phyloP scores from a whole-genome alignment of 1,284 basidiomycete species.

The Ustilago esculenta region DNA sequence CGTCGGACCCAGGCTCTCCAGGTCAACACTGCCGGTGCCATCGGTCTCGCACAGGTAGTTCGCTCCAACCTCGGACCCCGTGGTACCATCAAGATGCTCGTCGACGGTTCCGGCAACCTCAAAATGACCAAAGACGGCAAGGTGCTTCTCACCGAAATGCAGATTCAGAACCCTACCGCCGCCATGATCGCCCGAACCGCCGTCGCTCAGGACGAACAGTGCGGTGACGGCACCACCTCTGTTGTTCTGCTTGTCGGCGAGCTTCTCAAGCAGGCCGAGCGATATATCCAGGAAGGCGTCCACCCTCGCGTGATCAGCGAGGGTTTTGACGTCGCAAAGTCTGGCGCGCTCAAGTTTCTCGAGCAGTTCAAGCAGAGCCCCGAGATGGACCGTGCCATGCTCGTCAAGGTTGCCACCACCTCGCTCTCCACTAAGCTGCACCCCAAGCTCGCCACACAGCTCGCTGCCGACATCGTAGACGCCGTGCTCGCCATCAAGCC shows the following conservation, averaged over 20 bases:
- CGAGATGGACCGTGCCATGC: conserved; percentile 83
- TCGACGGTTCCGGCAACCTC: conserved; percentile 98
- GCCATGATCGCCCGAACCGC: conserved; percentile 99
- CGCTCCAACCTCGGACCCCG: conserved; percentile 88
- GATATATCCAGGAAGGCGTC: conserved; percentile 97
- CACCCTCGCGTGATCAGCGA: conserved; percentile 95
- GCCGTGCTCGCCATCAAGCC: conserved; percentile 87
- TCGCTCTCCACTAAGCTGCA: conserved; percentile 95
- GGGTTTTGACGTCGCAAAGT: conserved; percentile 97
- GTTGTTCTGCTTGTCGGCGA: conserved; percentile 98
- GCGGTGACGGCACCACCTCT: conserved; percentile 97
- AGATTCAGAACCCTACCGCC: conserved; percentile 96
- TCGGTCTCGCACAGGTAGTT: conserved; percentile 96
- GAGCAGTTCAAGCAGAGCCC: conserved; percentile 83
- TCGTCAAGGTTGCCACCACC: conserved; percentile 92
- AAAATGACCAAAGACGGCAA: conserved; percentile 99
- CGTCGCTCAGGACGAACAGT: conserved; percentile 98
- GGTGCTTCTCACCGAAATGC: conserved; percentile 98
- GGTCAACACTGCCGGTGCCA: conserved; percentile 83
- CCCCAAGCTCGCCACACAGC: conserved; percentile 81
- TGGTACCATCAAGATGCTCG: conserved; percentile 94
- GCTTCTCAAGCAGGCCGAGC: conserved; percentile 95
- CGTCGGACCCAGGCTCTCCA: conserved; percentile 90
- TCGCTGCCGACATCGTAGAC: conserved; percentile 92
- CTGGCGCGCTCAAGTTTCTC: conserved; percentile 93